These are phyloP conservation scores for Macroventuria anomochaeta DNA, from an alignment of 2,329 filamentous ascomycete species.

Conservation along the genomic window DNA sequence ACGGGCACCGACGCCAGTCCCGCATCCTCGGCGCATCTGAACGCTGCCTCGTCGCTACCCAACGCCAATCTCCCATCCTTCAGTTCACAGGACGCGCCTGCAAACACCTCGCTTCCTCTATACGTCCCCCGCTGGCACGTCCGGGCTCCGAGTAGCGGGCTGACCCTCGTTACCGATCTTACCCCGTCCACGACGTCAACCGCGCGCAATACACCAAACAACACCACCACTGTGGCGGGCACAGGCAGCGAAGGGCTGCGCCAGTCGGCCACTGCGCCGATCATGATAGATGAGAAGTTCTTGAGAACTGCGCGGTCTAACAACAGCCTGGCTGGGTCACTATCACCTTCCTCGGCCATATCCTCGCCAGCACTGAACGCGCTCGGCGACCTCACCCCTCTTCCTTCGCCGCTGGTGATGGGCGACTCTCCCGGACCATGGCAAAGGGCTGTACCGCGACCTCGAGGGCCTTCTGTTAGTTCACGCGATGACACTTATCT, in stretches of 20 bases:
- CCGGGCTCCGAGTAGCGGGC: constrained; percentile 31
- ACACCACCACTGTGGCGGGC: constrained; percentile 44
- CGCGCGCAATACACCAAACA: constrained; percentile 23
- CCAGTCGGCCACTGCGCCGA: constrained; percentile 48
- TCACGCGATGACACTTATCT: constrained; percentile 43
- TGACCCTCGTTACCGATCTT: constrained; percentile 42
- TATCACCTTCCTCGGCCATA: constrained; percentile 54
- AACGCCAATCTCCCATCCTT: constrained; percentile 13
- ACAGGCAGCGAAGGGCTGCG: constrained; percentile 35
- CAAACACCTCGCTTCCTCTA: constrained; percentile 35
- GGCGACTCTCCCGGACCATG: constrained; percentile 53
- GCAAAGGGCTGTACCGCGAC: constrained; percentile 47
- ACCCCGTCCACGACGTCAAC: constrained; percentile 36
- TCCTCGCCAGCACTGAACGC: constrained; percentile 57
- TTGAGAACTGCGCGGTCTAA: constrained; percentile 52
- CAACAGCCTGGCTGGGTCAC: constrained; percentile 52
- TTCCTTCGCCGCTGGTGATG: constrained; percentile 57
- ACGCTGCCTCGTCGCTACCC: constrained; percentile 1
- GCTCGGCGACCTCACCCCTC: constrained; percentile 58
- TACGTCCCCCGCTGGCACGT: constrained; percentile 31
- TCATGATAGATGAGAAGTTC: constrained; percentile 44
- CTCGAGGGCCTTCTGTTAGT: constrained; percentile 41
- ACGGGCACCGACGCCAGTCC: constrained; percentile 4
- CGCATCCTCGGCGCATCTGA: constrained; percentile 9
- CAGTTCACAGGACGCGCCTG: constrained; percentile 16